Conservation (phyloP, 768 basidiomycete genomes). For the Podaxis sp. region DNA sequence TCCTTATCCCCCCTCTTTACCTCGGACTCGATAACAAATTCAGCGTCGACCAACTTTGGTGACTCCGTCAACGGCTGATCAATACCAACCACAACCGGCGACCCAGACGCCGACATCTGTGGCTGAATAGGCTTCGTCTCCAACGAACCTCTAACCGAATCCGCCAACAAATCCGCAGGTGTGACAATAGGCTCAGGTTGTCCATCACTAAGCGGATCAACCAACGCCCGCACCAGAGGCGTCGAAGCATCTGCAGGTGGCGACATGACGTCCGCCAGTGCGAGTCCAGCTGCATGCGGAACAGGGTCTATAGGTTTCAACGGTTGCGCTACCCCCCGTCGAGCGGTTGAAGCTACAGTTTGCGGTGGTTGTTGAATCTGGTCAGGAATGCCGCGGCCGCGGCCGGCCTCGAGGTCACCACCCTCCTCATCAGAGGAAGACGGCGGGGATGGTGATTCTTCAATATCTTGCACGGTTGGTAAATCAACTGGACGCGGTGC, state of each 20-base stretch:
- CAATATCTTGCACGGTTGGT: conserved; percentile 64
- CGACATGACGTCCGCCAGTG: conserved; percentile 1
- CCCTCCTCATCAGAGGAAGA: conserved; percentile 37
- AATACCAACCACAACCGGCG: not conserved
- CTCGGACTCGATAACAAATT: not conserved
- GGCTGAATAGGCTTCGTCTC: not conserved
- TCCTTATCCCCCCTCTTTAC: not conserved
- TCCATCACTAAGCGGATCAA: conserved; percentile 18
- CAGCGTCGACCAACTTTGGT: conserved; percentile 8
- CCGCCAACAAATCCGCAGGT: conserved; percentile 6
- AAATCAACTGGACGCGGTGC: conserved; percentile 69
- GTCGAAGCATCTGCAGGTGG: conserved; percentile 16
- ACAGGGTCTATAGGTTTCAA: not conserved
- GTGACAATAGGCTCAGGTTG: not conserved
- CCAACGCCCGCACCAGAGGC: conserved; percentile 21
- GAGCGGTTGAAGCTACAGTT: not conserved
- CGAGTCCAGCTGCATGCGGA: conserved; percentile 12
- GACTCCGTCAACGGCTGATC: conserved; percentile 2
- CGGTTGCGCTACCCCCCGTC: not conserved
- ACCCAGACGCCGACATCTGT: not conserved
- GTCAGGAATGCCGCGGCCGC: conserved; percentile 38
- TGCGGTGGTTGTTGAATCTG: conserved; percentile 2
- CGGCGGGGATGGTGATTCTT: conserved; percentile 44
- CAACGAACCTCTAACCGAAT: conserved; percentile 8
- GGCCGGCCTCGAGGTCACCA: conserved; percentile 49